These are phyloP conservation scores for Rhodotorula sp. DNA, from an alignment of 1,284 basidiomycete genomes.

Conservation along the genomic window DNA sequence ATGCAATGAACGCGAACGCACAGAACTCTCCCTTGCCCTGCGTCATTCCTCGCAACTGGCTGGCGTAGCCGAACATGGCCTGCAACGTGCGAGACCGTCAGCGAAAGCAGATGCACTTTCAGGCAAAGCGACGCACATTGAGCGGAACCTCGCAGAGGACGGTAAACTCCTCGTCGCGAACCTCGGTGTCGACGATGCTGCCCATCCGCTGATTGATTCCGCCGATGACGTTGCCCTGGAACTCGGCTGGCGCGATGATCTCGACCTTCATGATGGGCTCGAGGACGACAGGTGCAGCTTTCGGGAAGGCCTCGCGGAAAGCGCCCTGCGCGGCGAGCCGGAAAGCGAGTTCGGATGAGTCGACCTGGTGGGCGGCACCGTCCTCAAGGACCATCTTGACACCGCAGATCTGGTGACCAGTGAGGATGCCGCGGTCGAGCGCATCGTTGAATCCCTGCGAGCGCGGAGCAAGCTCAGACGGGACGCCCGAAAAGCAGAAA, in stretches of 20 bases:
- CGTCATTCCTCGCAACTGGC: slow-evolving; percentile 76
- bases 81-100: not conserved
- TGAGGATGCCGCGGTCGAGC: slow-evolving; percentile 83
- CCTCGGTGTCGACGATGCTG: slow-evolving; percentile 93
- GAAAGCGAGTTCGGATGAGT: slow-evolving; percentile 97
- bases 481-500: not conserved
- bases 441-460: slow-evolving; percentile 92
- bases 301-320: slow-evolving; percentile 84
- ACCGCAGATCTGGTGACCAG: slow-evolving; percentile 85
- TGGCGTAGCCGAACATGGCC: not conserved
- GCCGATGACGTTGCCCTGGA: slow-evolving; percentile 93
- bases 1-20: no score
- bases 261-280: slow-evolving; percentile 99
- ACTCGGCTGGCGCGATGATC: slow-evolving; percentile 92
- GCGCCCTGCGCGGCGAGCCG: slow-evolving; percentile 84
- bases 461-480: not conserved
- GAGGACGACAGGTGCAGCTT: slow-evolving; percentile 76
- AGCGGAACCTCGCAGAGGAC: slow-evolving; percentile 86
- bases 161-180: slow-evolving; percentile 96
- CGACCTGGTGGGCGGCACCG: slow-evolving; percentile 89
- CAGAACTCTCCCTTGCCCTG: slow-evolving; percentile 74
- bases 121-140: slow-evolving; percentile 88
- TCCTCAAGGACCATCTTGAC: slow-evolving; percentile 87
- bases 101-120: not conserved
- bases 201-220: slow-evolving; percentile 90